phyloP scores from a whole-genome alignment of 1,284 basidiomycete species.

The Sphagnurus paluster region DNA sequence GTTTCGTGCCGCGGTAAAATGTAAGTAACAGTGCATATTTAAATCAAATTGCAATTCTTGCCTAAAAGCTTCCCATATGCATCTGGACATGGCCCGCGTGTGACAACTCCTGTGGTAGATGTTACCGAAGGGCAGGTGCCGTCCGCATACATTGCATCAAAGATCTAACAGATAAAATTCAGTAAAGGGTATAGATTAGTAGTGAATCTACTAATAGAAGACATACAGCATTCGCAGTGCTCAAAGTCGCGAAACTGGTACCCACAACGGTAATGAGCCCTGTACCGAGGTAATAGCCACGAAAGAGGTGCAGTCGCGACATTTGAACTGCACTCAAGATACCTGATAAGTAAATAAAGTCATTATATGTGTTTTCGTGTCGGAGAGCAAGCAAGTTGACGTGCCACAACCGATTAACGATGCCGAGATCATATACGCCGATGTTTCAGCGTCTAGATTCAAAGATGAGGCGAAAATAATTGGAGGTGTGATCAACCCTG shows the following conservation, averaged over 20 bases:
- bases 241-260: slow-evolving; percentile 81
- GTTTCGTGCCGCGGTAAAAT: neutral
- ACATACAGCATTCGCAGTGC: slow-evolving; percentile 68
- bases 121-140: slow-evolving; percentile 73
- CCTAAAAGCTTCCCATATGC: slow-evolving; percentile 79
- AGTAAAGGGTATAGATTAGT: neutral
- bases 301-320: slow-evolving; percentile 62
- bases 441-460: slow-evolving; percentile 53
- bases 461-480: slow-evolving; percentile 77
- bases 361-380: neutral
- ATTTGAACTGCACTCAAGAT: slow-evolving; percentile 78
- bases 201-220: neutral
- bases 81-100: slow-evolving; percentile 70
- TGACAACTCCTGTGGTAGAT: slow-evolving; percentile 58
- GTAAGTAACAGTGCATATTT: neutral
- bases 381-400: slow-evolving; percentile 12
- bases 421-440: slow-evolving; percentile 81
- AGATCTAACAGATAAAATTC: slow-evolving; percentile 40
- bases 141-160: slow-evolving; percentile 72
- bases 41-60: slow-evolving; percentile 23
- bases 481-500: slow-evolving; percentile 74
- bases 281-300: slow-evolving; percentile 70
- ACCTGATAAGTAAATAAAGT: slow-evolving; percentile 40
- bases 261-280: slow-evolving; percentile 85
- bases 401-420: slow-evolving; percentile 76